Percentiles rank a stretch among this genome's conserved stretches.
phyloP scores from a whole-genome alignment of 805 yeast genomes.

The Candida ficus region DNA sequence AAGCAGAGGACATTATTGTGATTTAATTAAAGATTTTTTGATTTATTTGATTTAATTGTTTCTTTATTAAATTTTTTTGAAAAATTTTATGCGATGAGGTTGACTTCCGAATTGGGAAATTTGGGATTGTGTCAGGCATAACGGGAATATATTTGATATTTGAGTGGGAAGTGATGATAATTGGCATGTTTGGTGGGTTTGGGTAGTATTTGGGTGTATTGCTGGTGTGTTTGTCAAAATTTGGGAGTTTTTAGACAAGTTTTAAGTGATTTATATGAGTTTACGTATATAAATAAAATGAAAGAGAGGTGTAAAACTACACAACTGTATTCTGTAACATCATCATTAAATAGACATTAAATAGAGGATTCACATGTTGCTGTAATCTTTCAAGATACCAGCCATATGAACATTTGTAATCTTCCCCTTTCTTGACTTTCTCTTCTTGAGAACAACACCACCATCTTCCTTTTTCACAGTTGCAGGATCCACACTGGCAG shows the following conservation, averaged over 20 bases:
- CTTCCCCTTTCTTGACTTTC: conserved; percentile 89
- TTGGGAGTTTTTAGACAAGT: too few relatives aligned
- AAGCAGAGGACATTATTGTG: neutral
- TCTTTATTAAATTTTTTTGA: too few relatives aligned
- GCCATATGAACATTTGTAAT: conserved; percentile 95
- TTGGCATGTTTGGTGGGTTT: too few relatives aligned
- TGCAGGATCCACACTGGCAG: conserved; percentile 97
- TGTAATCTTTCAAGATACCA: conserved; percentile 87
- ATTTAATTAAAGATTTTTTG: neutral
- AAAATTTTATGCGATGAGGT: conserved; percentile 5
- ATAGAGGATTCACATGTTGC: conserved; percentile 22
- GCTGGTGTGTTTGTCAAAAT: too few relatives aligned
- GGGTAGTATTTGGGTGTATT: too few relatives aligned
- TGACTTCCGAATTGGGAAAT: conserved; percentile 3
- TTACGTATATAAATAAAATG: too few relatives aligned
- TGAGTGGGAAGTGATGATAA: too few relatives aligned
- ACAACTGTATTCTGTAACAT: too few relatives aligned
- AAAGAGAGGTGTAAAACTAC: neutral
- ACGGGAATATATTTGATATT: too few relatives aligned
- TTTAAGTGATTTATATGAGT: too few relatives aligned
- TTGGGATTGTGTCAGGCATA: neutral
- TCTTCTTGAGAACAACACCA: conserved; percentile 52
- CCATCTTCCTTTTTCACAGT: conserved; percentile 63
- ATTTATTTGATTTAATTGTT: too few relatives aligned
- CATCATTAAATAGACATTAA: too few relatives aligned